Conservation (phyloP, 2,329 filamentous ascomycete genomes). For the Botrytis byssoidea region DNA sequence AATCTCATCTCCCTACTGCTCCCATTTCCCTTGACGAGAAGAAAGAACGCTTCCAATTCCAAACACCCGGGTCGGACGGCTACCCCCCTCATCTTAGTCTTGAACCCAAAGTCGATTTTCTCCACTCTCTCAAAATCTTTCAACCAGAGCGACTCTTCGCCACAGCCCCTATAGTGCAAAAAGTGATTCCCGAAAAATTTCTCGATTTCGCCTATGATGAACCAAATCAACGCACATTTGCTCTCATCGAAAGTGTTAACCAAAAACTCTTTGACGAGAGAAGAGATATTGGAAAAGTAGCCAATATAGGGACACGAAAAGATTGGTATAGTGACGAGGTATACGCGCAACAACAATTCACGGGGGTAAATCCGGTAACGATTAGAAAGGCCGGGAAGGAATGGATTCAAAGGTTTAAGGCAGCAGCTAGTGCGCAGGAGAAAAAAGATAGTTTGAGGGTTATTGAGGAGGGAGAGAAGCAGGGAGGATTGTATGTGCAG, state of each 20-base stretch:
- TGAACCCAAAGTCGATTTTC: slow-evolving; percentile 2
- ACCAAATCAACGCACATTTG: slow-evolving; percentile 13
- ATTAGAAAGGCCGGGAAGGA: slow-evolving; percentile 26
- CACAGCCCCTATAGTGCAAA: slow-evolving; percentile 5
- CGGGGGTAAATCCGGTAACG: slow-evolving; percentile 39
- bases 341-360: slow-evolving; percentile 45
- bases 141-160: slow-evolving; percentile 7
- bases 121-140: slow-evolving; percentile 17
- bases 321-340: slow-evolving; percentile 40
- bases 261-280: slow-evolving; percentile 2
- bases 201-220: slow-evolving; percentile 16
- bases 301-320: slow-evolving; percentile 24
- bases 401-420: slow-evolving; percentile 29
- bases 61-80: slow-evolving; percentile 9
- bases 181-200: slow-evolving; percentile 14
- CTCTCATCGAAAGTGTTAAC: slow-evolving; percentile 9
- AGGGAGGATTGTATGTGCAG: slow-evolving; percentile 28
- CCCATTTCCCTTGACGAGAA: background rate
- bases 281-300: slow-evolving; percentile 15
- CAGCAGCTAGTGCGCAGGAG: background rate
- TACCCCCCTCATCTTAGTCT: slow-evolving; percentile 15
- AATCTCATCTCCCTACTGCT: background rate
- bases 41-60: slow-evolving; percentile 16
- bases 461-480: slow-evolving; percentile 18
- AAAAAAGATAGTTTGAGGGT: slow-evolving; percentile 17